phyloP scores from a whole-genome alignment of 345 rosid genomes.

The Eutrema yunnanense region DNA sequence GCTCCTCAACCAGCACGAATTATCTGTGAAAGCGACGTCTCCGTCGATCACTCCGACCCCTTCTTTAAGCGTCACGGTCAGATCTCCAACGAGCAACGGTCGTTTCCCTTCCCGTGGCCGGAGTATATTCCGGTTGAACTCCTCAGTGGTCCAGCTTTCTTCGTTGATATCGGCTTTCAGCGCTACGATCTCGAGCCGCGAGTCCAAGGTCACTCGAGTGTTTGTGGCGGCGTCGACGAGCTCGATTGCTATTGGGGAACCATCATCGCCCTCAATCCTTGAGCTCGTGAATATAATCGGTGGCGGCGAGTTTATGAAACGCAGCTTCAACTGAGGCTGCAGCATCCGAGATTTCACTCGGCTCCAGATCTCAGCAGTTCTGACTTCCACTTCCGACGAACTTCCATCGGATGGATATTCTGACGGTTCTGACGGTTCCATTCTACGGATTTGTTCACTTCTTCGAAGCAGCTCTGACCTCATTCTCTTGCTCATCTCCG shows the following conservation, averaged over 20 bases:
- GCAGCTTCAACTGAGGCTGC: background rate
- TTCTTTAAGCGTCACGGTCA: constrained; percentile 25
- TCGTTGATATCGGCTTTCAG: constrained; percentile 47
- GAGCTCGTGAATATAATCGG: constrained; percentile 38
- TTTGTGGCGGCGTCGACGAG: constrained; percentile 39
- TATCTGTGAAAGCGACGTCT: constrained; percentile 50
- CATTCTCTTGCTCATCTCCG: no score
- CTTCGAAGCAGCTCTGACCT: no score
- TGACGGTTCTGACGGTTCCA: no score
- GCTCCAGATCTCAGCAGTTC: no score
- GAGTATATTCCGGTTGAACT: constrained; percentile 38
- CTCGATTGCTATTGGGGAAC: constrained; percentile 32
- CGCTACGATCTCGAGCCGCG: constrained; percentile 46
- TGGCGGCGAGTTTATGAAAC: constrained; percentile 33
- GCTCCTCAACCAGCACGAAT: constrained; percentile 52
- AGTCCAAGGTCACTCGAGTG: constrained; percentile 25
- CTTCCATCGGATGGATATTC: no score
- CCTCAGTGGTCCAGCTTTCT: constrained; percentile 37
- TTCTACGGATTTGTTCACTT: no score
- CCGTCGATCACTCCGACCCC: constrained; percentile 36
- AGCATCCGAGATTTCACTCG: no score
- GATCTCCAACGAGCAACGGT: constrained; percentile 56
- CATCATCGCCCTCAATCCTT: constrained; percentile 38
- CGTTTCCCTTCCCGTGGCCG: constrained; percentile 45
- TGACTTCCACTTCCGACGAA: no score